phyloP scores from a whole-genome alignment of 2,329 filamentous ascomycete genomes.

The Catunica adiposa region DNA sequence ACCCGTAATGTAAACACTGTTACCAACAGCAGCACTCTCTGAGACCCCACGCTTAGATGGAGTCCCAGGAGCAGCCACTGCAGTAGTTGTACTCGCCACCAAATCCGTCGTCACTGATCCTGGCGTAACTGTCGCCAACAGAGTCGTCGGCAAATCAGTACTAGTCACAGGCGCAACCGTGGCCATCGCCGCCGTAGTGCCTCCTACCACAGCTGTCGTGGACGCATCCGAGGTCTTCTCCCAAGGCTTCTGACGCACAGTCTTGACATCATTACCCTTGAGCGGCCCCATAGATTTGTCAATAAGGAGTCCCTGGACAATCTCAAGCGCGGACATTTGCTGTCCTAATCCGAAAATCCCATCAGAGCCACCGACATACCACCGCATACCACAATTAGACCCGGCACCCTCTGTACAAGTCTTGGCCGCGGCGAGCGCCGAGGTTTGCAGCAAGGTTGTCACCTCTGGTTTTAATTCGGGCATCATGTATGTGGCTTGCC shows the following conservation, averaged over 20 bases:
- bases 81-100: too few species aligned
- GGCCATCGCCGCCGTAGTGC: too few species aligned
- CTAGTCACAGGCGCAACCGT: too few species aligned
- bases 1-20: too few species aligned
- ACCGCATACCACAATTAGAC: constrained; percentile 42
- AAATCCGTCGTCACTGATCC: too few species aligned
- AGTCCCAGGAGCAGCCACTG: too few species aligned
- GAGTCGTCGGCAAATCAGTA: too few species aligned
- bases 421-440: constrained; percentile 37
- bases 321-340: constrained; percentile 48
- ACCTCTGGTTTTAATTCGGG: constrained; percentile 35
- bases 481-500: constrained; percentile 38
- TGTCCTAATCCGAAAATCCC: constrained; percentile 40
- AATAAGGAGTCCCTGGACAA: constrained; percentile 41
- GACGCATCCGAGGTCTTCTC: not conserved
- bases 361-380: constrained; percentile 43
- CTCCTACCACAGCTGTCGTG: too few species aligned
- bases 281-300: constrained; percentile 29
- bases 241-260: constrained; percentile 21
- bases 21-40: too few species aligned
- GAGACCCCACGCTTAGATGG: too few species aligned
- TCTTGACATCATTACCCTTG: constrained; percentile 30
- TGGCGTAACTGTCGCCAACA: too few species aligned
- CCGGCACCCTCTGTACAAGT: constrained; percentile 42
- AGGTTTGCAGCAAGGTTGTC: constrained; percentile 30